These are phyloP conservation scores for Aureobasidium sp. DNA, from an alignment of 2,329 filamentous ascomycete genomes.

Conservation along the genomic window DNA sequence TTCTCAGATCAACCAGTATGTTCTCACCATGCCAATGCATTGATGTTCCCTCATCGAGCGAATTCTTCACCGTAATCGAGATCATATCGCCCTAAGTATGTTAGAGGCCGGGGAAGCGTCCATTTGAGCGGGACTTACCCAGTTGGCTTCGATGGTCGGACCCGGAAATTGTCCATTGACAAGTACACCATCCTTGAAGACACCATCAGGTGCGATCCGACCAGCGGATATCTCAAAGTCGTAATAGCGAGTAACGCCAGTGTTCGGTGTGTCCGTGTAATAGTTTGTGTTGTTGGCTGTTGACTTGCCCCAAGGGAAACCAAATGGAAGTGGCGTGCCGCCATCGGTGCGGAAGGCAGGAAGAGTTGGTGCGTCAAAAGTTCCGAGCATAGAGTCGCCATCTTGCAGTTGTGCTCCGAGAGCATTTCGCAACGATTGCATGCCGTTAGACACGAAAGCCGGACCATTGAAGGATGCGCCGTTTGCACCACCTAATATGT, in stretches of 20 bases:
- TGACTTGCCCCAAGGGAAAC: conserved; percentile 34
- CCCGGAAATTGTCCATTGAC: conserved; percentile 74
- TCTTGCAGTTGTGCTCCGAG: conserved; percentile 20
- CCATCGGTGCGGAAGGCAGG: conserved; percentile 27
- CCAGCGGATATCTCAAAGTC: conserved; percentile 34
- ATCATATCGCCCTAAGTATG: conserved; percentile 44
- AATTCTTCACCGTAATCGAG: conserved; percentile 60
- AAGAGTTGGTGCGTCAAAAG: conserved; percentile 24
- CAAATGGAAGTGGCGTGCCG: conserved; percentile 24
- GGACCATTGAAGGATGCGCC: conserved; percentile 1
- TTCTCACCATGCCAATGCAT: conserved; percentile 69
- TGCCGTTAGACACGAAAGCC: conserved; percentile 9
- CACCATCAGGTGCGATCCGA: conserved; percentile 38
- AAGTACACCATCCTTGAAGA: conserved; percentile 30
- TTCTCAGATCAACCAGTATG: conserved; percentile 15
- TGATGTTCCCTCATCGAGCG: conserved; percentile 61
- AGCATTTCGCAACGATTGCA: conserved; percentile 12
- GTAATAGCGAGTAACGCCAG: conserved; percentile 38
- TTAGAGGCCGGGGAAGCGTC: not conserved
- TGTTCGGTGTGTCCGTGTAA: conserved; percentile 34
- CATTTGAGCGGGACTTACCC: conserved; percentile 30
- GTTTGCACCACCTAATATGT: not conserved
- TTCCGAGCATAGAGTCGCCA: conserved; percentile 25
- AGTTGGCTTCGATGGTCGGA: conserved; percentile 60
- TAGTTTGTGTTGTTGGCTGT: conserved; percentile 33